Evolutionary conservation across 352 stramenopile genomes (phyloP).

Genomic region (Globisporangium cystogenes): DNA sequence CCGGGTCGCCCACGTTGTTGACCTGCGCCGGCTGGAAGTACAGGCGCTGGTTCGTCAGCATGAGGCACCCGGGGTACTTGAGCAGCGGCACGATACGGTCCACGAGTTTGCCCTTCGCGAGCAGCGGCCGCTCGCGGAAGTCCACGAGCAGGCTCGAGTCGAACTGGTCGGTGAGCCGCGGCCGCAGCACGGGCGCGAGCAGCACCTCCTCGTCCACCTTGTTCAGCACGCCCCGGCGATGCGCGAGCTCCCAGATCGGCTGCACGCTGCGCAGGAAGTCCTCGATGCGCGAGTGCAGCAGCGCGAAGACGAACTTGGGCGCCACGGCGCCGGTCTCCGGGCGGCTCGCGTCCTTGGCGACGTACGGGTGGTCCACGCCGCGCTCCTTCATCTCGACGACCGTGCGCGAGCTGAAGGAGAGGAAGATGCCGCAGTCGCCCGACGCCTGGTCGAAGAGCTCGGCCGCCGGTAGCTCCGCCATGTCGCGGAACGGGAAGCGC

Average conservation of each 20-base stretch:
- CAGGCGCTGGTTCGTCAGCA: constrained; percentile 73
- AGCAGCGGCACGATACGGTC: constrained; percentile 89
- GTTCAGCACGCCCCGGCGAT: constrained; percentile 68
- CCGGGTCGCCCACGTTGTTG: constrained; percentile 89
- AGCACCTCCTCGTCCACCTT: constrained; percentile 81
- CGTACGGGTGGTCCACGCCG: constrained; percentile 28
- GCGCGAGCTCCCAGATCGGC: constrained; percentile 57
- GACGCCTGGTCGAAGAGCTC: constrained; percentile 31
- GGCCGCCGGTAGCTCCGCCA: constrained; percentile 47
- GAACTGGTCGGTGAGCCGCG: constrained; percentile 78
- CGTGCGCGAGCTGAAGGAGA: constrained; percentile 5
- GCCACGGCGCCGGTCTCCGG: constrained; percentile 6
- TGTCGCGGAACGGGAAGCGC: constrained; percentile 86
- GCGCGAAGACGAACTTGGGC: constrained; percentile 73
- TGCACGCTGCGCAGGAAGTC: constrained; percentile 72
- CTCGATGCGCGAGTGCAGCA: constrained; percentile 82
- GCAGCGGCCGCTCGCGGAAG: constrained; percentile 82
- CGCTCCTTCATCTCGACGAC: constrained; percentile 87
- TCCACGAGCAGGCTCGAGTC: constrained; percentile 87
- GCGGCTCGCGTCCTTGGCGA: constrained; percentile 29
- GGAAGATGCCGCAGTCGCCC: constrained; percentile 2
- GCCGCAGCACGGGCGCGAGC: constrained; percentile 64
- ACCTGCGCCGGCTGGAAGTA: constrained; percentile 92
- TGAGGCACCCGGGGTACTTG: constrained; percentile 88
- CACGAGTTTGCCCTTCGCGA: constrained; percentile 68